phyloP scores from a whole-genome alignment of 257 asterid genomes.

The Echites panduratus region DNA sequence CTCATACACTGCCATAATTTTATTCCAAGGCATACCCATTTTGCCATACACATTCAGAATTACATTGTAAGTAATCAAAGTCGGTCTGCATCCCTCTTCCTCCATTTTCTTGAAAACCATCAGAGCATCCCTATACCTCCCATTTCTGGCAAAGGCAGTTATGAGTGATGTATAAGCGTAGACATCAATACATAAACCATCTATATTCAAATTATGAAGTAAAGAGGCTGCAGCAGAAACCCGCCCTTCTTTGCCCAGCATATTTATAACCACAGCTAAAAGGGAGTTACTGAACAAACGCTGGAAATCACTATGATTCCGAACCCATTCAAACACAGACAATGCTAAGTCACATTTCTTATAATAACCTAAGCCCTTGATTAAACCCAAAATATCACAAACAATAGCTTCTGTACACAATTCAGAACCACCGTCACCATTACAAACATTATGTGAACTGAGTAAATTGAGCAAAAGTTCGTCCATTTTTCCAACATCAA shows the following conservation, averaged over 20 bases:
- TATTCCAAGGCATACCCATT: constrained; percentile 97
- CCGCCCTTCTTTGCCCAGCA: constrained; percentile 71
- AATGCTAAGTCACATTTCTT: constrained; percentile 67
- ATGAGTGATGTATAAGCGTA: constrained; percentile 79
- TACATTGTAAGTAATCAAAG: constrained; percentile 82
- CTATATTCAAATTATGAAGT: constrained; percentile 52
- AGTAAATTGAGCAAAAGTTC: constrained; percentile 35
- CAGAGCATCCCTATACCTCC: constrained; percentile 79
- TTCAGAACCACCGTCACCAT: constrained; percentile 19
- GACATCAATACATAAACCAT: constrained; percentile 67
- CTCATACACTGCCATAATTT: constrained; percentile 47
- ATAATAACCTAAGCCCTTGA: constrained; percentile 61
- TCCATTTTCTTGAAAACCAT: constrained; percentile 74
- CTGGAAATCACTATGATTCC: constrained; percentile 29
- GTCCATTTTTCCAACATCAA: constrained; percentile 34
- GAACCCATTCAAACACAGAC: constrained; percentile 58
- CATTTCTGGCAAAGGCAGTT: constrained; percentile 45
- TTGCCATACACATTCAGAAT: constrained; percentile 82
- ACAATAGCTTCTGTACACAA: constrained; percentile 24
- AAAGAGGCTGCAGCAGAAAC: constrained; percentile 59
- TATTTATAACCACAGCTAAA: constrained; percentile 61
- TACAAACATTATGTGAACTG: constrained; percentile 9
- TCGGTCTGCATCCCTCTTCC: constrained; percentile 83
- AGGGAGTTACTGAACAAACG: constrained; percentile 50
- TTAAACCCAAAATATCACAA: constrained; percentile 51